phyloP scores from a whole-genome alignment of 257 asterid species.

The Salvia rosmarinus region DNA sequence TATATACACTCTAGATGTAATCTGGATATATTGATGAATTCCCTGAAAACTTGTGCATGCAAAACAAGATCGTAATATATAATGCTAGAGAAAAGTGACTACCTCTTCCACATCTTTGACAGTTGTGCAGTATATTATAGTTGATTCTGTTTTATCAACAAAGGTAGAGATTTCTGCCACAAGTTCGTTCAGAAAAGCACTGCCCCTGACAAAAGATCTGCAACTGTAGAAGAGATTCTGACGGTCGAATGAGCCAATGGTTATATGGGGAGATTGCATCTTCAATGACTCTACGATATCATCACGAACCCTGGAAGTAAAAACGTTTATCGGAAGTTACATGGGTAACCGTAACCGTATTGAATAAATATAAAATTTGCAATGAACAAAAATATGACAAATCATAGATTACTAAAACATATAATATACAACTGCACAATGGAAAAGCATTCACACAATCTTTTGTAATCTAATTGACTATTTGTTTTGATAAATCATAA shows the following conservation, averaged over 20 bases:
- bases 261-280: constrained; percentile 69
- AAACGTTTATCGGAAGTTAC: constrained; percentile 25
- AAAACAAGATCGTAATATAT: constrained; percentile 6
- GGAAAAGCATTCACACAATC: constrained; percentile 17
- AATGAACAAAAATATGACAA: constrained; percentile 14
- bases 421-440: constrained; percentile 27
- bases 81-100: constrained; percentile 24
- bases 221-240: constrained; percentile 84
- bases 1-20: neutral
- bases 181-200: constrained; percentile 61
- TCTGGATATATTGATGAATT: constrained; percentile 18
- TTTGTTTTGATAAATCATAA: constrained; percentile 11
- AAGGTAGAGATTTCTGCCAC: constrained; percentile 60
- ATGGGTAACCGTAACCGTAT: constrained; percentile 7
- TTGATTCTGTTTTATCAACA: constrained; percentile 59
- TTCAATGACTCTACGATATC: constrained; percentile 75
- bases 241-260: constrained; percentile 94
- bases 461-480: neutral
- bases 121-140: constrained; percentile 87
- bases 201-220: constrained; percentile 60
- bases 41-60: neutral
- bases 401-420: constrained; percentile 21
- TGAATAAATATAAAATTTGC: constrained; percentile 1
- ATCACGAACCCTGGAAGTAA: constrained; percentile 66
- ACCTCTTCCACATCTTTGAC: constrained; percentile 89